A percentile compares a stretch with the other conserved stretches of the same genome.
Evolutionary conservation across 2,329 filamentous ascomycete species (phyloP).

Genomic region (Diaporthe helianthi): DNA sequence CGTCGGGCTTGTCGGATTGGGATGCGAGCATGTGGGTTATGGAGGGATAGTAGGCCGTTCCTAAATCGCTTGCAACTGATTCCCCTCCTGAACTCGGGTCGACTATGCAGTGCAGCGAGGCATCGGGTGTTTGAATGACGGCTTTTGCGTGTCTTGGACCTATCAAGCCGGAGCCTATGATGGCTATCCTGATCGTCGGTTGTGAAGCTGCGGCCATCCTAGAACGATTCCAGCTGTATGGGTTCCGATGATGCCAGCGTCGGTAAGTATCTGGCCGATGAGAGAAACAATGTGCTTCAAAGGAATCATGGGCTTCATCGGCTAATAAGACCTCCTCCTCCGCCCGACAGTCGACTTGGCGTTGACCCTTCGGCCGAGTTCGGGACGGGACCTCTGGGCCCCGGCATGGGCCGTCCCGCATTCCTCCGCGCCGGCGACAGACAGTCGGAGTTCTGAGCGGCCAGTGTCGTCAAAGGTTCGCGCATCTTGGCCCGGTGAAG

Average conservation of each 20-base stretch:
- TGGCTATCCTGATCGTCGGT: conserved; percentile 37
- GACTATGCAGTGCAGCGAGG: conserved; percentile 42
- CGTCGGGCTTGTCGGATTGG: conserved; percentile 50
- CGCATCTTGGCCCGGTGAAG: no score
- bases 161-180: conserved; percentile 44
- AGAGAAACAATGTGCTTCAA: no score
- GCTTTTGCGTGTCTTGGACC: conserved; percentile 44
- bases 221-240: neutral
- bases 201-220: neutral
- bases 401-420: neutral
- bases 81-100: conserved; percentile 39
- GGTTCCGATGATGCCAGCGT: neutral
- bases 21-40: conserved; percentile 52
- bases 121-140: conserved; percentile 37
- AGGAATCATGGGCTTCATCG: neutral
- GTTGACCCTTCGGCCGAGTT: neutral
- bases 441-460: neutral
- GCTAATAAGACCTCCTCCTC: neutral
- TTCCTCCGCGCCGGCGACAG: neutral
- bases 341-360: neutral
- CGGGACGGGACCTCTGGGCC: neutral
- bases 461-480: neutral
- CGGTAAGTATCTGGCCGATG: no score
- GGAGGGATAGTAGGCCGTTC: conserved; percentile 40
- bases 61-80: conserved; percentile 37